These are phyloP conservation scores for Lanmaoa pseudosensibilis DNA, from an alignment of 768 basidiomycete genomes.

Conservation along the genomic window DNA sequence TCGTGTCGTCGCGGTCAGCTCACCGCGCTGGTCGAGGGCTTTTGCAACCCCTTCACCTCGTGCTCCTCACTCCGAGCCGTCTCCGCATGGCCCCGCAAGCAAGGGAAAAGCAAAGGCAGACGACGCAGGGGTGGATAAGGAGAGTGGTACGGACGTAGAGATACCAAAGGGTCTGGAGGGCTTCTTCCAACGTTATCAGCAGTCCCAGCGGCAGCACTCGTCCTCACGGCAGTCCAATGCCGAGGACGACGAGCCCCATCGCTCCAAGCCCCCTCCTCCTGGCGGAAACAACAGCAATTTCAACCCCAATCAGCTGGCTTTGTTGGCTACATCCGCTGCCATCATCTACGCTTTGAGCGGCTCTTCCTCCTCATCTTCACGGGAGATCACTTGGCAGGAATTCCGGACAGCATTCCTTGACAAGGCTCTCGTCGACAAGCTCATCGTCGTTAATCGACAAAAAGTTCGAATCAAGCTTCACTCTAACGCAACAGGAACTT, in stretches of 20 bases:
- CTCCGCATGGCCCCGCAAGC: conserved; percentile 15
- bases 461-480: conserved; percentile 92
- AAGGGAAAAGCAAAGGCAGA: conserved; percentile 38
- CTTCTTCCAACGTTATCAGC: conserved; percentile 70
- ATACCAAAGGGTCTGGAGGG: conserved; percentile 72
- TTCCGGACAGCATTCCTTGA: conserved; percentile 97
- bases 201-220: conserved; percentile 35
- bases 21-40: conserved; percentile 37
- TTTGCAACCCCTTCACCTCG: conserved; percentile 50
- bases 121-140: conserved; percentile 34
- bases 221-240: conserved; percentile 29
- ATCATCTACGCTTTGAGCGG: conserved; percentile 62
- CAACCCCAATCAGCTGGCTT: conserved; percentile 54
- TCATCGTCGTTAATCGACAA: conserved; percentile 86
- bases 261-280: conserved; percentile 52
- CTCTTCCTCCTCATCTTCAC: conserved; percentile 49
- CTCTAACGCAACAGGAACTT: conserved; percentile 78
- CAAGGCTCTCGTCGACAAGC: conserved; percentile 92
- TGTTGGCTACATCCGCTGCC: conserved; percentile 59
- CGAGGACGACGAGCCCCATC: conserved; percentile 32
- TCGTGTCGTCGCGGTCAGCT: conserved; percentile 37
- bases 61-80: conserved; percentile 28
- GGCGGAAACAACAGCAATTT: conserved; percentile 49
- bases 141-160: conserved; percentile 34
- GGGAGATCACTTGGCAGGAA: conserved; percentile 99